Evolutionary conservation across 768 basidiomycete species (phyloP).

Genomic region (Hortiboletus campestris): DNA sequence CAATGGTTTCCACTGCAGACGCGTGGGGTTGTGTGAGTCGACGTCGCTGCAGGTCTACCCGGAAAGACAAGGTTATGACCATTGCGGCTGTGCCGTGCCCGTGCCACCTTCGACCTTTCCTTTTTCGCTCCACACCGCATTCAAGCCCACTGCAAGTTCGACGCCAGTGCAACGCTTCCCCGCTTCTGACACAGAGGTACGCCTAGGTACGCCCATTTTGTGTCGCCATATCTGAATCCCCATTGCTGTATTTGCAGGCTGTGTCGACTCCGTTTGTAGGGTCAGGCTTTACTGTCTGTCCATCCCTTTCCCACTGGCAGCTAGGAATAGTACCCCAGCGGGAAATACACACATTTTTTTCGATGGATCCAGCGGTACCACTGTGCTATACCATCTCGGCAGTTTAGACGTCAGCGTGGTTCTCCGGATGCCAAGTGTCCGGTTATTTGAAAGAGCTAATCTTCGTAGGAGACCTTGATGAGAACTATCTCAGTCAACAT

Average conservation of each 20-base stretch:
- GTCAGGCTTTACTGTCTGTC: too few relatives aligned
- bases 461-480: too few relatives aligned
- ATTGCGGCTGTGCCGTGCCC: too few relatives aligned
- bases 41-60: not conserved
- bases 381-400: not conserved
- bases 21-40: not conserved
- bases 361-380: not conserved
- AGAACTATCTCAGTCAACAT: too few relatives aligned
- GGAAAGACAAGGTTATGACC: not conserved
- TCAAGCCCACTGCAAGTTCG: not conserved
- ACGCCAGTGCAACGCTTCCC: not conserved
- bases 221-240: not conserved
- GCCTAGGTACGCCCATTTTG: not conserved
- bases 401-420: too few relatives aligned
- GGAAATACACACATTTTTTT: not conserved
- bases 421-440: not conserved
- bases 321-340: too few relatives aligned
- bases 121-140: not conserved
- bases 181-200: too few relatives aligned
- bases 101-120: not conserved
- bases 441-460: not conserved
- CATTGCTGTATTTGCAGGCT: not conserved
- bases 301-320: too few relatives aligned
- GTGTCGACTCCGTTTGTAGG: too few relatives aligned
- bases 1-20: not conserved